Evolutionary conservation across 1,284 basidiomycete genomes (phyloP).

Genomic region (Ustilago bromivora): DNA sequence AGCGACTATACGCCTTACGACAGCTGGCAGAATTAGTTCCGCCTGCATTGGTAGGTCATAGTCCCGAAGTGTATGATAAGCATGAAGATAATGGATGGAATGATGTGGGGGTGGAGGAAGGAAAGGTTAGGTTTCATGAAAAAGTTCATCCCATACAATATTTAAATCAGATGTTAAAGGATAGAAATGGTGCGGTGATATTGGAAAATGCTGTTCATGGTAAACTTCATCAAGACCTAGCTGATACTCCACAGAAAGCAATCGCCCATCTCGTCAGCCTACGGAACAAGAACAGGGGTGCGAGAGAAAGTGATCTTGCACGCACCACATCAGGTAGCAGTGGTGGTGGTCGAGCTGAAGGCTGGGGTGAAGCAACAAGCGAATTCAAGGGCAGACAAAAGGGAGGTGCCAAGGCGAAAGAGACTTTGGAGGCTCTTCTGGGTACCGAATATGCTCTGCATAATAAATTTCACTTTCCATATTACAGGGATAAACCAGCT

Average conservation of each 20-base stretch:
- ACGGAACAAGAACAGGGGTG: not conserved
- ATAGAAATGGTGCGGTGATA: conserved; percentile 4
- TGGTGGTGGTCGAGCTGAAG: not conserved
- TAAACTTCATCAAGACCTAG: not conserved
- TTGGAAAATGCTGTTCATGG: conserved; percentile 27
- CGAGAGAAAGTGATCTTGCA: not conserved
- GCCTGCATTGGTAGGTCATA: conserved; percentile 11
- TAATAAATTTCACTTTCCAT: conserved; percentile 15
- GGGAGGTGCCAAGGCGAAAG: not conserved
- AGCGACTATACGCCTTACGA: conserved; percentile 11
- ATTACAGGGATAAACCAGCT: not conserved
- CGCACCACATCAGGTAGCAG: not conserved
- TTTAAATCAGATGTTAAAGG: conserved; percentile 11
- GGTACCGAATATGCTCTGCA: not conserved
- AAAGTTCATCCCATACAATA: conserved; percentile 36
- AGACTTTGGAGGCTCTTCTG: conserved; percentile 6
- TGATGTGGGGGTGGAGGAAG: not conserved
- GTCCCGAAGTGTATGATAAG: not conserved
- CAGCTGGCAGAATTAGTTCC: conserved; percentile 7
- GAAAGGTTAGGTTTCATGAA: not conserved
- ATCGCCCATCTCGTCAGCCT: not conserved
- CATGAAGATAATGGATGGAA: not conserved
- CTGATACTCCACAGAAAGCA: not conserved
- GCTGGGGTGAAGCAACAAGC: not conserved
- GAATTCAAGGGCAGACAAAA: not conserved